Base-by-base conservation (phyloP, 2,329 filamentous ascomycete species). In the Fusarium lyarnte region DNA sequence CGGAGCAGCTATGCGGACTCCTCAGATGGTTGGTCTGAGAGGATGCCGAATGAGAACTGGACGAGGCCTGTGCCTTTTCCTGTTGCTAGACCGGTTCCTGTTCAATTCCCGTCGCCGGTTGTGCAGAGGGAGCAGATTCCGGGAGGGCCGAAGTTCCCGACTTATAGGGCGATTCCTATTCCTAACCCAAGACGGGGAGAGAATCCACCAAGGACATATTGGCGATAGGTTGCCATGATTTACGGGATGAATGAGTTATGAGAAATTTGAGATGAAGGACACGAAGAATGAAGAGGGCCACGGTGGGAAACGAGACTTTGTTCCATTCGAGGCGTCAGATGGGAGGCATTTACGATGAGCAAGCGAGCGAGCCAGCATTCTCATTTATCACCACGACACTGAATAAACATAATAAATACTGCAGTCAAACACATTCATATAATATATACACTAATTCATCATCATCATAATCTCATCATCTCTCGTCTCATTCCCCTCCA, bases 141-240 rank as follows among this genome's bases (percentile, higher is more conserved):
- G 2, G 80, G 80, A 6, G 80, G 80, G 0, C 79, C 79, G 2
- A 78, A 77, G 61, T 80, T 71, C 53, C 80, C 80, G 3, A 81
- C 78, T 1, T 82, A 82, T 51, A 75, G 72, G 10, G 80, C 80
- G 2, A 74, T 80, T 12, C 80, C 80, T 12, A 80, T 82, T 31
- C 63, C 74, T 4, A 82, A 82, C 38, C 80, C 80, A 19, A 71
- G 77, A 27, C 66, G 73, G 2, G 47, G 71, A 14, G 35, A 21
- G 5, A 72, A 72, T 43, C 69, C 51, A 12, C 45, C 45, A n/a
- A 55, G 69, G 16, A 52, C 54, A 17, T 58, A 53, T 60, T 59
- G 58, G 64, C 29, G 39, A 38, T 58, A n/a, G 9, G 4, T 31
- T 6, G 6, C 2, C n/a, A n/a, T n/a, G n/a, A n/a, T n/a, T n/a